Percentiles rank a stretch among this genome's conserved stretches.
These are phyloP conservation scores for Entomortierella parvispora DNA, from an alignment of 192 early-diverging fungal species.

Conservation along the genomic window DNA sequence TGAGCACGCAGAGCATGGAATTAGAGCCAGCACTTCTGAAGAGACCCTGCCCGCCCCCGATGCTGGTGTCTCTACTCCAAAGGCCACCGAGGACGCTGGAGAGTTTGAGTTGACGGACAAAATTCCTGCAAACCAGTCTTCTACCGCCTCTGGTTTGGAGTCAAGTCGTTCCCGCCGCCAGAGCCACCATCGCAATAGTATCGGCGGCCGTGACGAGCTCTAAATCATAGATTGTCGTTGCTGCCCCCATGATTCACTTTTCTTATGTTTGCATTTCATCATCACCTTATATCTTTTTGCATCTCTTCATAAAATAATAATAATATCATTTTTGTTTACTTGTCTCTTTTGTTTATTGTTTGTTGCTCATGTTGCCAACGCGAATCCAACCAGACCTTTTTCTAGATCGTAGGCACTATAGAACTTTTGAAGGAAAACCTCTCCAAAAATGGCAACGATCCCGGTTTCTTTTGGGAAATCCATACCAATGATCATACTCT, in stretches of 20 bases:
- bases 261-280: neutral
- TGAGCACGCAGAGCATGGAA: slow-evolving; percentile 33
- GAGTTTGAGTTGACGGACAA: slow-evolving; percentile 14
- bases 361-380: slow-evolving; percentile 14
- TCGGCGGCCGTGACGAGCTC: slow-evolving; percentile 10
- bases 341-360: neutral
- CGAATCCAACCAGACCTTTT: slow-evolving; percentile 73
- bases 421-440: slow-evolving; percentile 82
- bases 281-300: neutral
- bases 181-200: slow-evolving; percentile 29
- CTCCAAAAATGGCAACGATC: slow-evolving; percentile 83
- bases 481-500: slow-evolving; percentile 91
- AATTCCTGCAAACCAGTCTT: neutral
- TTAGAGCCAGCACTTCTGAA: slow-evolving; percentile 8
- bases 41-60: slow-evolving; percentile 21
- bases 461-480: slow-evolving; percentile 84
- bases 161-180: slow-evolving; percentile 2
- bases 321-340: neutral
- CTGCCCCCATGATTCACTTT: neutral
- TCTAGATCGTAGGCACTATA: slow-evolving; percentile 76
- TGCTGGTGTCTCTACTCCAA: neutral
- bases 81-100: neutral
- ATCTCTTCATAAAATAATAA: neutral
- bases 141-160: slow-evolving; percentile 24
- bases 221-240: neutral